Evolutionary conservation across 164 flowering plant genomes (phyloP).

Genomic region (Houttuynia cordata): DNA sequence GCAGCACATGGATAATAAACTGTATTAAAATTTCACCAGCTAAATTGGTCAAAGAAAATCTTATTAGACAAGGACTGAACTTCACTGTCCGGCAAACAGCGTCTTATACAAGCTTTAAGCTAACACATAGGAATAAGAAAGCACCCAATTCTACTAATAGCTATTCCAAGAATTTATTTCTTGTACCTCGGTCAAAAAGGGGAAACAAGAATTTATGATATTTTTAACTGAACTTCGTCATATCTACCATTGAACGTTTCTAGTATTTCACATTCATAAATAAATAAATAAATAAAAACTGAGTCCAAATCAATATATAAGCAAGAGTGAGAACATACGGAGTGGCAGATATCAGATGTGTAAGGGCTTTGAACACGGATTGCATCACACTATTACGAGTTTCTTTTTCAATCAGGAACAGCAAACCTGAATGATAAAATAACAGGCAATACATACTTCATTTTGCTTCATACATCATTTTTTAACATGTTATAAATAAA

Average conservation of each 20-base stretch:
- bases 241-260: neutral
- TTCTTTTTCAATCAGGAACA: constrained; percentile 58
- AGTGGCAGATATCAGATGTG: constrained; percentile 70
- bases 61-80: too few relatives aligned
- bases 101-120: too few relatives aligned
- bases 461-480: neutral
- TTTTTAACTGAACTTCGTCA: neutral
- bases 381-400: constrained; percentile 56
- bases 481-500: neutral
- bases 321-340: constrained; percentile 49
- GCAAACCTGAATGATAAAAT: constrained; percentile 42
- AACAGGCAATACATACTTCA: neutral
- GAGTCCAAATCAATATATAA: constrained; percentile 2
- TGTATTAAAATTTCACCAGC: neutral
- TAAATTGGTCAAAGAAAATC: too few relatives aligned
- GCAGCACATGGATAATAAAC: neutral
- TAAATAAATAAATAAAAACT: neutral
- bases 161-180: neutral
- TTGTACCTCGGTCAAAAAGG: neutral
- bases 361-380: constrained; percentile 64
- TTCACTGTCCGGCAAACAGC: too few relatives aligned
- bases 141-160: neutral
- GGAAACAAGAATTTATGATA: neutral
- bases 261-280: too few relatives aligned
- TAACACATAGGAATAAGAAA: neutral